These are phyloP conservation scores for Neurospora sp. DNA, from an alignment of 495 filamentous ascomycete species.

Conservation along the genomic window DNA sequence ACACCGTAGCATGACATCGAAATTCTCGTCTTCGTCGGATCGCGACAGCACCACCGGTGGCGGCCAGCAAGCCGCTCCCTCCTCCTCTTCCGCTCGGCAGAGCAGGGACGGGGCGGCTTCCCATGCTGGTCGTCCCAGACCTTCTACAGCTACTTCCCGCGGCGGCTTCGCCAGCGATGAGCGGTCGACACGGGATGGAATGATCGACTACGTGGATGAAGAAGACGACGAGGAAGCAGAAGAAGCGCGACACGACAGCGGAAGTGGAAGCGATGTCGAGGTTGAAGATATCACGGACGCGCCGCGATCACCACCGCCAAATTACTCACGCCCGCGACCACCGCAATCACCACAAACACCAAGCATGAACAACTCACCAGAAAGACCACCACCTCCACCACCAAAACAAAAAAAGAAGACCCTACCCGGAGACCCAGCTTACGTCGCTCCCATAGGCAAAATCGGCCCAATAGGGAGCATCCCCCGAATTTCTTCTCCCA, in stretches of 20 bases:
- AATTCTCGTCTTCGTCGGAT: neutral
- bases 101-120: neutral
- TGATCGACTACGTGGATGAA: neutral
- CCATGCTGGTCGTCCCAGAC: neutral
- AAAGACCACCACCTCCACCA: neutral
- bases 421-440: slow-evolving; percentile 7
- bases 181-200: neutral
- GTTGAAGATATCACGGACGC: neutral
- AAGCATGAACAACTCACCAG: neutral
- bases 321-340: neutral
- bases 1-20: neutral
- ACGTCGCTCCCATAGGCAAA: slow-evolving; percentile 23
- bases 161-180: neutral
- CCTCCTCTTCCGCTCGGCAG: neutral
- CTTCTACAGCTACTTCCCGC: neutral
- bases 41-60: neutral
- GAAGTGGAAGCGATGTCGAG: neutral
- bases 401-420: slow-evolving; percentile 7
- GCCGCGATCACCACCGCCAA: neutral
- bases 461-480: slow-evolving; percentile 15
- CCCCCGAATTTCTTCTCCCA: slow-evolving; percentile 5
- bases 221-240: neutral
- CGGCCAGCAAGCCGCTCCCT: neutral
- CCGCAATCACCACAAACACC: neutral
- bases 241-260: neutral